Evolutionary conservation across 2,329 filamentous ascomycete genomes (phyloP).

Genomic region (Magnaporthiopsis incrustans): DNA sequence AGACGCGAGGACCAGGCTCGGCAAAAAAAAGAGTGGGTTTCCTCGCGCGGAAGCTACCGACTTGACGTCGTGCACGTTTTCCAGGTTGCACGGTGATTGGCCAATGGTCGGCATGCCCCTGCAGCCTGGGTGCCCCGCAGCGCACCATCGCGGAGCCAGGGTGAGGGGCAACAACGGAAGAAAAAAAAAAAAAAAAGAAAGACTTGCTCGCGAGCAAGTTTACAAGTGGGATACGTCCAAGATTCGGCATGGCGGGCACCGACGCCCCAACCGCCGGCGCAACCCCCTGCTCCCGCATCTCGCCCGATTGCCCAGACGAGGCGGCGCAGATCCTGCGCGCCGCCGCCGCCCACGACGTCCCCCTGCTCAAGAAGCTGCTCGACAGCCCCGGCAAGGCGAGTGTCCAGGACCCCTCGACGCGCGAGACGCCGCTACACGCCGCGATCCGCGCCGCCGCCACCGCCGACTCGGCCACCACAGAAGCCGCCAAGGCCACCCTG

Average conservation of each 20-base stretch:
- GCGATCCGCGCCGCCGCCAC: conserved; percentile 59
- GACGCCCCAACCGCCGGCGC: background rate
- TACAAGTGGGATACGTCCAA: background rate
- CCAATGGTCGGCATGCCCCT: conserved; percentile 1
- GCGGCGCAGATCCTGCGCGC: conserved; percentile 43
- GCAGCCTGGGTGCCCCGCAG: too few relatives aligned
- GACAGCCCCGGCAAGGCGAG: conserved; percentile 56
- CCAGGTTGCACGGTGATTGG: background rate
- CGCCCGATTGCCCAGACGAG: conserved; percentile 40
- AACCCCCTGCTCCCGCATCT: conserved; percentile 34
- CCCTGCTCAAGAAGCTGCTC: conserved; percentile 61
- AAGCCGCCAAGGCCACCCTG: conserved; percentile 57
- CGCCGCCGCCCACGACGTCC: conserved; percentile 54
- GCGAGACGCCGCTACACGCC: conserved; percentile 81
- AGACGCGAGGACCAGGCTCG: too few relatives aligned
- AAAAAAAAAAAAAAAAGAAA: background rate
- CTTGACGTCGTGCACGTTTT: background rate
- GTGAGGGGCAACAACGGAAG: background rate
- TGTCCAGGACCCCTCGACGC: conserved; percentile 75
- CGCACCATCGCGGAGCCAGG: too few relatives aligned
- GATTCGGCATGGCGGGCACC: background rate
- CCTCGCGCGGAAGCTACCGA: too few relatives aligned
- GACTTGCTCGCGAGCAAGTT: background rate
- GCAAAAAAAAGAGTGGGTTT: too few relatives aligned
- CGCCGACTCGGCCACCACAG: conserved; percentile 7